Percentiles rank a stretch among this genome's conserved stretches.
phyloP scores from a whole-genome alignment of 2,329 filamentous ascomycete genomes.

The Metarhizium brunneum region DNA sequence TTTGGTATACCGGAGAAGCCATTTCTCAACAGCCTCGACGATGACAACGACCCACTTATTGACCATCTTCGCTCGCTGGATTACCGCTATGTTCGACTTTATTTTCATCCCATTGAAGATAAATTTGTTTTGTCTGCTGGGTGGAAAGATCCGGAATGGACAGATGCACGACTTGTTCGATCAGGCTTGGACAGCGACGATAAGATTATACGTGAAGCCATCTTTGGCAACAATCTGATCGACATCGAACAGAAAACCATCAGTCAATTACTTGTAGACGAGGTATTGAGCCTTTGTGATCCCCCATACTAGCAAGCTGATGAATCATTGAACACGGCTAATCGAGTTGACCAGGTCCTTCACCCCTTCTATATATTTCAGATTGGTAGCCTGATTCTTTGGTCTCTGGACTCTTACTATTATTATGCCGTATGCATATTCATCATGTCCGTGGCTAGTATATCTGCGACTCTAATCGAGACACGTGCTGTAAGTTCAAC shows the following conservation, averaged over 20 bases:
- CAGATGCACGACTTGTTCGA: conserved; percentile 63
- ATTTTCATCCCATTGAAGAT: conserved; percentile 80
- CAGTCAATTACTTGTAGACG: conserved; percentile 76
- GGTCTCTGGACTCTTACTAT: conserved; percentile 95
- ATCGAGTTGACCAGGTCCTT: conserved; percentile 51
- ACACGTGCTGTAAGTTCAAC: conserved; percentile 59
- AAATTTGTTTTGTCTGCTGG: conserved; percentile 79
- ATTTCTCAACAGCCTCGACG: conserved; percentile 42
- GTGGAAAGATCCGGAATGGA: conserved; percentile 94
- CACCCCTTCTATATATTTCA: conserved; percentile 99
- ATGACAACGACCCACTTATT: conserved; percentile 65
- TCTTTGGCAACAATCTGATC: conserved; percentile 86
- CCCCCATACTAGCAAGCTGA: neutral
- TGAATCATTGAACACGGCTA: neutral
- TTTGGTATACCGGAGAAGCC: conserved; percentile 61
- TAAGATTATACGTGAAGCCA: conserved; percentile 68
- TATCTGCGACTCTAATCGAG: conserved; percentile 80
- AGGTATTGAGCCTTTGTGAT: conserved; percentile 39
- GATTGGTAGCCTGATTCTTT: conserved; percentile 84
- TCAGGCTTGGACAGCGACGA: conserved; percentile 82
- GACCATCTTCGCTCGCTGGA: conserved; percentile 68
- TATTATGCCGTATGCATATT: conserved; percentile 97
- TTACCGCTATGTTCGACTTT: conserved; percentile 91
- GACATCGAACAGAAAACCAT: conserved; percentile 87
- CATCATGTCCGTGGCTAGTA: conserved; percentile 86